A percentile compares a stretch with the other conserved stretches of the same genome.
Conservation (phyloP, 2,329 filamentous ascomycete species). For the Blastomyces percursus region DNA sequence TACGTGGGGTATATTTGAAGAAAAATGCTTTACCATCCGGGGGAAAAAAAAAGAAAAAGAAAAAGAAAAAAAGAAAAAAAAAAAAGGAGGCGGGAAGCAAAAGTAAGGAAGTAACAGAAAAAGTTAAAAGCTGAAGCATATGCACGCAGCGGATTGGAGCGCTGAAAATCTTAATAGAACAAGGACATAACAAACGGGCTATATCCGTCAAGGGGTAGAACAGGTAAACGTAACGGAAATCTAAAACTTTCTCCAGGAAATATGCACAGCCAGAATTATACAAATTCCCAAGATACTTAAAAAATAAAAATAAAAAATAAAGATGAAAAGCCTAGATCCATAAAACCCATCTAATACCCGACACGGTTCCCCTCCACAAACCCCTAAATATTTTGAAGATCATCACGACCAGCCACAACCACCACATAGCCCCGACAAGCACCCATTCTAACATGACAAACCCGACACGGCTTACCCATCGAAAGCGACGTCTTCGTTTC, state of each 20-base stretch:
- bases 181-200: neutral
- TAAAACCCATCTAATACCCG: conserved; percentile 65
- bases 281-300: neutral
- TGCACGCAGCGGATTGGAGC: neutral
- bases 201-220: neutral
- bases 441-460: conserved; percentile 82
- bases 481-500: conserved; percentile 60
- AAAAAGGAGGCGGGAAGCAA: no score
- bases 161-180: neutral
- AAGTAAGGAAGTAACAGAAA: no score
- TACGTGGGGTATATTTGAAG: neutral
- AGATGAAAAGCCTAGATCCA: conserved; percentile 49
- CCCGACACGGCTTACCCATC: conserved; percentile 63
- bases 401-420: conserved; percentile 81
- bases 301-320: neutral
- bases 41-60: no score
- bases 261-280: neutral
- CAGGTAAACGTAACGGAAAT: neutral
- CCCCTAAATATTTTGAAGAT: conserved; percentile 56
- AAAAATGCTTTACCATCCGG: neutral
- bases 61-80: no score
- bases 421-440: conserved; percentile 85
- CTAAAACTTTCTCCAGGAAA: neutral
- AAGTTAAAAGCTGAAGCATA: neutral
- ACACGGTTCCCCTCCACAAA: conserved; percentile 48